phyloP scores from a whole-genome alignment of 345 rosid species.

The Aethionema arabicum region DNA sequence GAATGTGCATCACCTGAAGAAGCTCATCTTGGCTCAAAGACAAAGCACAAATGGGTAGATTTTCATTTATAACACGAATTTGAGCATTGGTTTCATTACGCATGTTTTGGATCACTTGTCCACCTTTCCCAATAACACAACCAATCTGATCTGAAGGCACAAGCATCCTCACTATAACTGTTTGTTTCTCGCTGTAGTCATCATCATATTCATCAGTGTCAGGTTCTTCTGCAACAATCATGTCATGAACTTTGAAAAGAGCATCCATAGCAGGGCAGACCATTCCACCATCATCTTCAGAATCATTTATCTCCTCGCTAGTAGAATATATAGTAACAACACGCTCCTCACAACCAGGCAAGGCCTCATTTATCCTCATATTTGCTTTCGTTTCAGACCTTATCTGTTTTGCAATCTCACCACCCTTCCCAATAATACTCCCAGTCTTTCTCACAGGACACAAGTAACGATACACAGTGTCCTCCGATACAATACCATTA shows the following conservation, averaged over 20 bases:
- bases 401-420: constrained; percentile 60
- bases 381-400: constrained; percentile 57
- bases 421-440: constrained; percentile 67
- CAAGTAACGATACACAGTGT: constrained; percentile 60
- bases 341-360: constrained; percentile 62
- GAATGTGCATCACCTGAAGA: constrained; percentile 50
- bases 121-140: constrained; percentile 70
- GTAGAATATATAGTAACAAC: constrained; percentile 56
- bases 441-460: constrained; percentile 59
- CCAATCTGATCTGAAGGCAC: constrained; percentile 77
- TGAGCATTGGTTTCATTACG: constrained; percentile 57
- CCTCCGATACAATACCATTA: constrained; percentile 47
- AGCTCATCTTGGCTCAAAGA: constrained; percentile 60
- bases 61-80: constrained; percentile 57
- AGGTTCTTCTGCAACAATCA: constrained; percentile 45
- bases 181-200: constrained; percentile 44
- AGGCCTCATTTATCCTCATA: constrained; percentile 51
- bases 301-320: constrained; percentile 53
- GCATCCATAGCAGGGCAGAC: constrained; percentile 69
- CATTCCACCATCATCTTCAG: constrained; percentile 44
- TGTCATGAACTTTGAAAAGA: constrained; percentile 58
- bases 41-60: constrained; percentile 55
- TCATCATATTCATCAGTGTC: constrained; percentile 42
- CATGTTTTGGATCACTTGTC: constrained; percentile 57
- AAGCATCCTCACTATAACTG: constrained; percentile 53